Evolutionary conservation across 2,329 filamentous ascomycete genomes (phyloP), one percentile per base, ranked within the genome.

Genomic region (Xylaria digitata): DNA sequence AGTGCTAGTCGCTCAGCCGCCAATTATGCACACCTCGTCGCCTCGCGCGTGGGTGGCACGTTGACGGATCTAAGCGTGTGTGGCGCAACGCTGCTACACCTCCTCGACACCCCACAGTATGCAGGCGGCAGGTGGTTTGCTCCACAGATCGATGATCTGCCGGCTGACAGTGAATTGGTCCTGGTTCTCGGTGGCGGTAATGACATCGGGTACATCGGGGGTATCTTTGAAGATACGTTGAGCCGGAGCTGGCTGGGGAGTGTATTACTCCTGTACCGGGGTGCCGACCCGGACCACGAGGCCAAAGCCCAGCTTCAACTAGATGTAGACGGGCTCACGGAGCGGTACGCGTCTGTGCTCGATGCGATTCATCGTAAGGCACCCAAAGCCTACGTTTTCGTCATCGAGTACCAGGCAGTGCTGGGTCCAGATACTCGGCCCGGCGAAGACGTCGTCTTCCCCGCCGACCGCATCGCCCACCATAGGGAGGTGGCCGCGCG

Each of bases 301-400:
- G 61, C 59, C 34, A 49, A 57, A 26, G 7, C 37, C 23, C 62
- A 19, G 46, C 54, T 67, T 0, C 62, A 60, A 8, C 59, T 69
- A n/a, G 70, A 69, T 8, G 69, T 70, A 34, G 72, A 70, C 8
- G 73, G 65, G 0, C 72, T 78, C 2, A 75, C 72, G 0, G 53
- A 52, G 7, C 67, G 73, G 32, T 77, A 75, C 62, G 76, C 69
- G 5, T 63, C 59, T 58, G 71, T 75, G 21, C 68, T 75, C 15
- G 68, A 74, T 50, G 71, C 68, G 6, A 66, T 74, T 42, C 68
- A 75, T 57, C 68, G 61, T 71, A 78, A 81, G 42, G 82, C 82
- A 11, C 83, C 83, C 8, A 4, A 75, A 67, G 66, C 83, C 75
- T 30, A 78, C 74, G 70, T 84, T 78, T 68, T 85, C 74, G 71